These are phyloP conservation scores for Cladosporium velox DNA, from an alignment of 2,329 filamentous ascomycete species.

Conservation along the genomic window DNA sequence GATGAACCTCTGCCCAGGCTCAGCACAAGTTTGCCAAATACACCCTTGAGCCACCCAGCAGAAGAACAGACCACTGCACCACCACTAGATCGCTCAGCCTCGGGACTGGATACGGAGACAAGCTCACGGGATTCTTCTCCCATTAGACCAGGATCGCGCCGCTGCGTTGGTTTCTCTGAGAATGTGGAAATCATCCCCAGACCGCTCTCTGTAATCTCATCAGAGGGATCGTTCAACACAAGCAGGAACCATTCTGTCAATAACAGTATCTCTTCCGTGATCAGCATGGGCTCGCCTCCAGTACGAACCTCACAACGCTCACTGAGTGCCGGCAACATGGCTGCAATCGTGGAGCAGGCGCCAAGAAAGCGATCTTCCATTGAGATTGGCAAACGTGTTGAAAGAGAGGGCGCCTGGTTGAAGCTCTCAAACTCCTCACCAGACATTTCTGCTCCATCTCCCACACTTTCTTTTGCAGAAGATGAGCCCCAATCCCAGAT, in stretches of 20 bases:
- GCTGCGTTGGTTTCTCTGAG: conserved; percentile 80
- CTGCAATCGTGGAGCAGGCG: conserved; percentile 15
- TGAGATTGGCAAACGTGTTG: conserved; percentile 31
- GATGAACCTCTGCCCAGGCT: conserved; percentile 30
- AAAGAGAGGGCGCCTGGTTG: conserved; percentile 38
- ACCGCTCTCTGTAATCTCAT: conserved; percentile 80
- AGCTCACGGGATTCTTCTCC: conserved; percentile 33
- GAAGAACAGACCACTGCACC: conserved; percentile 1
- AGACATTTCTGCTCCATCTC: conserved; percentile 1
- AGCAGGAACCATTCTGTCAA: conserved; percentile 72
- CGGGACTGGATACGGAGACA: background rate
- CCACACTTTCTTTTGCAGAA: conserved; percentile 12
- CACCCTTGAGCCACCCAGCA: conserved; percentile 28
- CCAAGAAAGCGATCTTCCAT: conserved; percentile 23
- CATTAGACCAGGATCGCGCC: conserved; percentile 51
- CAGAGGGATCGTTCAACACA: conserved; percentile 71
- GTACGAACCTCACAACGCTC: conserved; percentile 7
- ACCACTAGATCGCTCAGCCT: background rate
- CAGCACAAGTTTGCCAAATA: conserved; percentile 39
- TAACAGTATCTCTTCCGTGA: conserved; percentile 76
- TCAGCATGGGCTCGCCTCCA: conserved; percentile 57
- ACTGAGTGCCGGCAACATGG: conserved; percentile 15
- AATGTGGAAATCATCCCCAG: conserved; percentile 80
- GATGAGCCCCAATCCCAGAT: background rate
- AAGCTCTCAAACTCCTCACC: conserved; percentile 25